Base-by-base conservation (phyloP, 148 eudicot genomes). In the Rheum nobile region DNA sequence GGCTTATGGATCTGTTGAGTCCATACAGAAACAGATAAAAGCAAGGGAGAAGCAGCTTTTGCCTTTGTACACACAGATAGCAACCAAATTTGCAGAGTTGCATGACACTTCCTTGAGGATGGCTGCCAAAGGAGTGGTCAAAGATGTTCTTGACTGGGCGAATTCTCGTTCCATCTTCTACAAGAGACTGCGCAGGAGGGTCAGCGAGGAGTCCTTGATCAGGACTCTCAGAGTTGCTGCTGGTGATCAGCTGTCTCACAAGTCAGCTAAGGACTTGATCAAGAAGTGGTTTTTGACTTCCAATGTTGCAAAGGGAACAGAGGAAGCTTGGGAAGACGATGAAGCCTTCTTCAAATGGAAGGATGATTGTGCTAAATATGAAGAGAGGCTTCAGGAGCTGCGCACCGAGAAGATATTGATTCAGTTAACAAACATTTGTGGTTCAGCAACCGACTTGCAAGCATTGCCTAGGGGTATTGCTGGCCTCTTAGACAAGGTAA, bases 61-160 rank as follows among this genome's bases (percentile, higher is more conserved):
- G 75, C 99, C 99, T 7, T 42, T 89, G 6, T 96, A 96, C 86
- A 92, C 95, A 65, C 99, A 96, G 73, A 88, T 96, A 79, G 99
- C 99, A 34, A 96, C 96, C 6, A 92, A 86, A 75, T 96, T 96
- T 77, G 97, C 99, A 0, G 99, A 96, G 78, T 82, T 96, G 34
- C 99, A 96, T 44, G 99, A 96, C 77, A 96, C 96, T 12, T 89
- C 99, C 19, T 78, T 85, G 38, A 87, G 99, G 63, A 96, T 96
- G 99, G 94, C 90, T 65, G 94, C 92, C 2, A 96, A 89, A 82
- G 99, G 91, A 46, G 99, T 90, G 41, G 82, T 96, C 72, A 85
- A 68, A 76, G 80, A 90, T 78, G 92, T 92, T 42, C 77, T 96
- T 7, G 97, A 90, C 54, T 96, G 99, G 99, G 43, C 57, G 37